Percentiles rank a stretch among this genome's conserved stretches.
phyloP scores from a whole-genome alignment of 1,284 basidiomycete genomes.

The Cutaneotrichosporon daszewskae region DNA sequence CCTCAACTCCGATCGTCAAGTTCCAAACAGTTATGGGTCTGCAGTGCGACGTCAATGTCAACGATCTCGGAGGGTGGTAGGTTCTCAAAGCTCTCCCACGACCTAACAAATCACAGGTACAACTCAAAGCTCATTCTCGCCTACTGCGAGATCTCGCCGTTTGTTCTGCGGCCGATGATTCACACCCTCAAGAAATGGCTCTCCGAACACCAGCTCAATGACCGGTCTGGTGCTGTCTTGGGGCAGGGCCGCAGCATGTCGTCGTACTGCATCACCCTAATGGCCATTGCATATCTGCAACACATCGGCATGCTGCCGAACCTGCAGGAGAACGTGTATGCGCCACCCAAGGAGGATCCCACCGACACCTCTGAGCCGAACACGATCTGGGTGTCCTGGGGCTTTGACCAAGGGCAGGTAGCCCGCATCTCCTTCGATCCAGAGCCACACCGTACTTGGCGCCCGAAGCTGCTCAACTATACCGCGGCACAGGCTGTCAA shows the following conservation, averaged over 20 bases:
- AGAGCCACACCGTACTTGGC: slow-evolving; percentile 23
- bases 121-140: slow-evolving; percentile 45
- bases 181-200: slow-evolving; percentile 46
- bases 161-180: slow-evolving; percentile 44
- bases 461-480: slow-evolving; percentile 12
- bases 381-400: slow-evolving; percentile 38
- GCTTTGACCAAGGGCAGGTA: slow-evolving; percentile 30
- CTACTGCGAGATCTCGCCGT: slow-evolving; percentile 42
- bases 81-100: slow-evolving; percentile 3
- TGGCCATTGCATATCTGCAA: slow-evolving; percentile 47
- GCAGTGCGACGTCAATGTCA: slow-evolving; percentile 44
- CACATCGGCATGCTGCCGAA: slow-evolving; percentile 37
- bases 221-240: slow-evolving; percentile 33
- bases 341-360: slow-evolving; percentile 2
- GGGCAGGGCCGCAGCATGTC: slow-evolving; percentile 39
- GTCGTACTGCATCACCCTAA: slow-evolving; percentile 45
- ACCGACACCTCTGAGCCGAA: slow-evolving; percentile 7
- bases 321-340: slow-evolving; percentile 30
- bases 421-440: slow-evolving; percentile 28
- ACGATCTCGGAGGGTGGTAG: slow-evolving; percentile 46
- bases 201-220: slow-evolving; percentile 38
- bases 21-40: slow-evolving; percentile 25
- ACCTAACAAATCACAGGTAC: slow-evolving; percentile 25
- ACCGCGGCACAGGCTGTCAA: slow-evolving; percentile 30
- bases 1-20: slow-evolving; percentile 45